Evolutionary conservation across 805 yeast genomes (phyloP).

Genomic region (Candida orba): DNA sequence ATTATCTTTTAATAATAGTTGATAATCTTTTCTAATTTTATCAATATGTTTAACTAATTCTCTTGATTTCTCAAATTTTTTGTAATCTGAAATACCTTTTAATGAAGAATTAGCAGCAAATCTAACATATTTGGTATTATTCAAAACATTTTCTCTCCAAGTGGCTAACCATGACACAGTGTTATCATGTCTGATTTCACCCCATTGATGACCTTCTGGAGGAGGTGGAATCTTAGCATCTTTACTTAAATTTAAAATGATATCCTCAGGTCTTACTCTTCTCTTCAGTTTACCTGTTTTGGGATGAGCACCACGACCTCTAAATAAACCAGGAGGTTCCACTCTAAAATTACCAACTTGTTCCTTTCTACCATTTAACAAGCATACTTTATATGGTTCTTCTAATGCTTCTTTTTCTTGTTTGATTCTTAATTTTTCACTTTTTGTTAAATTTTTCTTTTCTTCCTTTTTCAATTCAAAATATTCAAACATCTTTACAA

Average conservation of each 20-base stretch:
- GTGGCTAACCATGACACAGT: constrained; percentile 93
- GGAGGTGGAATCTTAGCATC: constrained; percentile 71
- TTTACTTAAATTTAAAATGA: constrained; percentile 72
- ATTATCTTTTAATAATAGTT: constrained; percentile 57
- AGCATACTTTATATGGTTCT: constrained; percentile 75
- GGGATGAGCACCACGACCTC: constrained; percentile 97
- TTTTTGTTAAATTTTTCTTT: constrained; percentile 58
- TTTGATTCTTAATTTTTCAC: constrained; percentile 70
- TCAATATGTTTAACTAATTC: constrained; percentile 69
- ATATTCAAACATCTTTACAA: constrained; percentile 61
- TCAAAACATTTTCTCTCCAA: constrained; percentile 93
- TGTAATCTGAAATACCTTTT: constrained; percentile 85
- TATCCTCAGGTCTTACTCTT: constrained; percentile 84
- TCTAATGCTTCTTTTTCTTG: constrained; percentile 68
- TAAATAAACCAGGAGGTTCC: constrained; percentile 93
- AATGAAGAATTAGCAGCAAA: constrained; percentile 86
- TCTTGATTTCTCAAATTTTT: constrained; percentile 91
- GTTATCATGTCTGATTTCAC: constrained; percentile 78
- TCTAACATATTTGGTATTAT: constrained; percentile 78
- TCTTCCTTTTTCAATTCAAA: constrained; percentile 66
- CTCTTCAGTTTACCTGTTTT: constrained; percentile 87
- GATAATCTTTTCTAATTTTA: constrained; percentile 68
- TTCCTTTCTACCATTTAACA: constrained; percentile 80
- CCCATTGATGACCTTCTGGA: constrained; percentile 89
- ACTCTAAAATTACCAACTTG: constrained; percentile 90